These are phyloP conservation scores for Vanderwaltozyma tropicalis DNA, from an alignment of 805 yeast genomes.

Conservation along the genomic window DNA sequence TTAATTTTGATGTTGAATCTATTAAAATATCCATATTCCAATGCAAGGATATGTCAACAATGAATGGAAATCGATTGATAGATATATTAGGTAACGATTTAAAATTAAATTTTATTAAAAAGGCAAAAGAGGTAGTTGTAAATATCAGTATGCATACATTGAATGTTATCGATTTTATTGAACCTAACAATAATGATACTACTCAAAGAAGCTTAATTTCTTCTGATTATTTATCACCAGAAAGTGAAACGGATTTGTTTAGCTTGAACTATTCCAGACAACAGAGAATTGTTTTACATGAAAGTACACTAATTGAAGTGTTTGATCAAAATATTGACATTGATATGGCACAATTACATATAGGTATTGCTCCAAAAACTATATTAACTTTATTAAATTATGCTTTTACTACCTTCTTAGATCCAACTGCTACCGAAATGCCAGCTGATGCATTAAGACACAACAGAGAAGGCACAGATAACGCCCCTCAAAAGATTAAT, in stretches of 20 bases:
- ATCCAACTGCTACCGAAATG: conserved; percentile 56
- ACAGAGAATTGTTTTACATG: conserved; percentile 48
- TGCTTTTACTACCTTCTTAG: conserved; percentile 76
- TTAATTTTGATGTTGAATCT: conserved; percentile 56
- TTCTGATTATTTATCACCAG: conserved; percentile 28
- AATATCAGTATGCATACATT: conserved; percentile 56
- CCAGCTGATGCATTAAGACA: conserved; percentile 67
- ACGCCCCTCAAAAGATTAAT: conserved; percentile 65
- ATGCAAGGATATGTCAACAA: conserved; percentile 52
- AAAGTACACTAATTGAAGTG: conserved; percentile 45
- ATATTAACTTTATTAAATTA: conserved; percentile 71
- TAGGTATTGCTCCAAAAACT: conserved; percentile 68
- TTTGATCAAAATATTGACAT: conserved; percentile 69
- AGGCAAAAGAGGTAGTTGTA: conserved; percentile 51
- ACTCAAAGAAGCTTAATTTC: conserved; percentile 64
- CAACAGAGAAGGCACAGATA: conserved; percentile 45
- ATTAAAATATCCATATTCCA: conserved; percentile 54
- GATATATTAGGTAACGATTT: conserved; percentile 64
- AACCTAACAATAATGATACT: conserved; percentile 35
- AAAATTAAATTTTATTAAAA: conserved; percentile 47
- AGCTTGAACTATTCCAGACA: conserved; percentile 46
- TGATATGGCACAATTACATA: conserved; percentile 65
- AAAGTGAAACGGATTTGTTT: conserved; percentile 43
- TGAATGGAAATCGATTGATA: conserved; percentile 56
- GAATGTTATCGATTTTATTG: conserved; percentile 66